phyloP scores from a whole-genome alignment of 2,329 filamentous ascomycete genomes.

The Hirsutella rhossiliensis region DNA sequence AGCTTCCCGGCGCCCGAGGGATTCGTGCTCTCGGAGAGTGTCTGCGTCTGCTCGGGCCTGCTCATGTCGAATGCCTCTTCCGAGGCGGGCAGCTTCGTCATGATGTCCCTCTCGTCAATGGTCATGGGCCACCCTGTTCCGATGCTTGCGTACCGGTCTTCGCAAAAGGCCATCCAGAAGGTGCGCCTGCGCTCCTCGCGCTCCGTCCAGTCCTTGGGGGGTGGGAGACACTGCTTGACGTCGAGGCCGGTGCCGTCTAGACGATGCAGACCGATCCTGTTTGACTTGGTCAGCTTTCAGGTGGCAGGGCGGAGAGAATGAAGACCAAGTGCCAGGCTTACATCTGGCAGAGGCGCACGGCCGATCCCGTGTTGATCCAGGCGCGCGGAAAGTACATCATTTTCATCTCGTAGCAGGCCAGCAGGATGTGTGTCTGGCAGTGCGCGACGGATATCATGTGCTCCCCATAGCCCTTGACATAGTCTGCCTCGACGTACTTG shows the following conservation, averaged over 20 bases:
- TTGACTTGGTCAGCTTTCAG: constrained; percentile 16
- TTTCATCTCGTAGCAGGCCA: constrained; percentile 85
- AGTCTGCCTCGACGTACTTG: constrained; percentile 82
- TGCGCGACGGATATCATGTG: constrained; percentile 76
- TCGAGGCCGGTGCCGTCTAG: constrained; percentile 73
- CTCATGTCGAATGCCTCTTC: constrained; percentile 80
- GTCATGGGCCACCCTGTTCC: constrained; percentile 96
- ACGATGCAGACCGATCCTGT: constrained; percentile 82
- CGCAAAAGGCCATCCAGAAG: constrained; percentile 88
- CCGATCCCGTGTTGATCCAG: constrained; percentile 82
- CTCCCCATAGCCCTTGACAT: constrained; percentile 87
- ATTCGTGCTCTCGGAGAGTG: constrained; percentile 57
- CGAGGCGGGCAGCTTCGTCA: constrained; percentile 71
- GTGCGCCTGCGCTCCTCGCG: constrained; percentile 81
- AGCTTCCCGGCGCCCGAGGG: constrained; percentile 62
- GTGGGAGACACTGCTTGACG: constrained; percentile 82
- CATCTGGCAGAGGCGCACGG: constrained; percentile 77
- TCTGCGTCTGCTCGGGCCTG: constrained; percentile 58
- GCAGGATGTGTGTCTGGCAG: constrained; percentile 71
- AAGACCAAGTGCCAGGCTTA: too few species aligned
- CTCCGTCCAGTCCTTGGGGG: constrained; percentile 87
- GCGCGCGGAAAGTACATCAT: constrained; percentile 95
- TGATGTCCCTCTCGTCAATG: constrained; percentile 82
- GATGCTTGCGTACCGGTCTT: constrained; percentile 88
- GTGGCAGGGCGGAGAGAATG: too few species aligned